These are phyloP conservation scores for Kodamaea restingae DNA, from an alignment of 805 yeast genomes.

Conservation along the genomic window DNA sequence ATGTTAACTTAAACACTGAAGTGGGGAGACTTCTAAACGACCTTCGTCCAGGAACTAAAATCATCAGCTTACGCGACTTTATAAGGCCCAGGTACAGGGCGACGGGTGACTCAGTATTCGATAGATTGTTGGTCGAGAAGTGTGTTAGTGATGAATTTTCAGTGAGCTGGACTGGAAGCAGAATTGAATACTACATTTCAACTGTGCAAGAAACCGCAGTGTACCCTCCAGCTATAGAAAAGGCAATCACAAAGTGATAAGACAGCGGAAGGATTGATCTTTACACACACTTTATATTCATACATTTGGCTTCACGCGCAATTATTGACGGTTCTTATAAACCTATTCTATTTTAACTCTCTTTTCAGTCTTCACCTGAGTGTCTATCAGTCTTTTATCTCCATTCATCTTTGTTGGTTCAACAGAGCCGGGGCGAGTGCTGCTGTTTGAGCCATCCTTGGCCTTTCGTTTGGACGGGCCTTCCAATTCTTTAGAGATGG, in stretches of 20 bases:
- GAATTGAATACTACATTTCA: conserved; percentile 73
- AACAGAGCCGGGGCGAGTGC: conserved; percentile 31
- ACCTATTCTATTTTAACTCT: not conserved
- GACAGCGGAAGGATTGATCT: no score
- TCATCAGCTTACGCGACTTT: conserved; percentile 74
- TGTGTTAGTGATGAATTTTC: conserved; percentile 60
- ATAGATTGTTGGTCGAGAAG: conserved; percentile 59
- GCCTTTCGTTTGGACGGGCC: conserved; percentile 42
- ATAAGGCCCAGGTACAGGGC: conserved; percentile 73
- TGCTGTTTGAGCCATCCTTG: conserved; percentile 15
- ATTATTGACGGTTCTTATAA: no score
- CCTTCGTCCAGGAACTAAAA: conserved; percentile 68
- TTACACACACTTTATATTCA: no score
- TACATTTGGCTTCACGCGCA: no score
- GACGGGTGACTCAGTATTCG: conserved; percentile 55
- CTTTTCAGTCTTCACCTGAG: conserved; percentile 2
- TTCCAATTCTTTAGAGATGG: conserved; percentile 66
- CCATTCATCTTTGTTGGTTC: conserved; percentile 23
- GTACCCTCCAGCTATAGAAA: not conserved
- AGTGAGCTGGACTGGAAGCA: conserved; percentile 89
- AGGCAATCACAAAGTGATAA: no score
- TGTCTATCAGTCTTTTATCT: not conserved
- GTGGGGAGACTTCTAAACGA: conserved; percentile 64
- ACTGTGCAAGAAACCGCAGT: conserved; percentile 45
- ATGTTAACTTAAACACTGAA: conserved; percentile 62